Conservation (phyloP, 202 grass and related monocot genomes). For the Zoysia matrella region DNA sequence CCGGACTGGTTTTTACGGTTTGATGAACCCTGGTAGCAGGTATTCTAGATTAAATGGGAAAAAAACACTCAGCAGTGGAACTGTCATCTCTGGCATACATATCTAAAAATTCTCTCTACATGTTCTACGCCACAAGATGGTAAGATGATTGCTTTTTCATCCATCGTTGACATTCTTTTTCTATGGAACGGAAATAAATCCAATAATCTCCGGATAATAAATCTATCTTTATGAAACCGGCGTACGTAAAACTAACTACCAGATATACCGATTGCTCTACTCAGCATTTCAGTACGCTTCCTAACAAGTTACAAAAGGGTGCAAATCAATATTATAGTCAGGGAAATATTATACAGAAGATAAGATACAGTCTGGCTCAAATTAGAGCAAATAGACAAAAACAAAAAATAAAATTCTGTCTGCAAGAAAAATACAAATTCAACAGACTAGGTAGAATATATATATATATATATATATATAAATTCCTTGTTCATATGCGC, state of each 20-base stretch:
- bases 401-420: neutral
- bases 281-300: slow-evolving; percentile 76
- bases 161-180: slow-evolving; percentile 33
- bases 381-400: neutral
- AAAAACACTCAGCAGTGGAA: too few species aligned
- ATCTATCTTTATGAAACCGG: slow-evolving; percentile 43
- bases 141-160: slow-evolving; percentile 38
- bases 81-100: too few species aligned
- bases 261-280: slow-evolving; percentile 65
- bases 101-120: too few species aligned
- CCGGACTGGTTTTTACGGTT: too few species aligned
- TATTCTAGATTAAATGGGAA: too few species aligned
- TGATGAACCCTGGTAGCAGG: too few species aligned
- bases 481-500: neutral
- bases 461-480: neutral
- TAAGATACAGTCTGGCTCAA: slow-evolving; percentile 24
- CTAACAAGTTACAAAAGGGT: slow-evolving; percentile 61
- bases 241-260: slow-evolving; percentile 75
- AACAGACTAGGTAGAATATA: slow-evolving; percentile 25
- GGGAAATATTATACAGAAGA: slow-evolving; percentile 17
- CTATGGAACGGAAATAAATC: slow-evolving; percentile 73
- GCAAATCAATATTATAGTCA: slow-evolving; percentile 44
- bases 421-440: slow-evolving; percentile 10
- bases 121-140: slow-evolving; percentile 29
- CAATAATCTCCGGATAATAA: slow-evolving; percentile 74